Evolutionary conservation across 2,329 filamentous ascomycete genomes (phyloP), one percentile per base, ranked within the genome.

Genomic region (Lecanicillium sp.): DNA sequence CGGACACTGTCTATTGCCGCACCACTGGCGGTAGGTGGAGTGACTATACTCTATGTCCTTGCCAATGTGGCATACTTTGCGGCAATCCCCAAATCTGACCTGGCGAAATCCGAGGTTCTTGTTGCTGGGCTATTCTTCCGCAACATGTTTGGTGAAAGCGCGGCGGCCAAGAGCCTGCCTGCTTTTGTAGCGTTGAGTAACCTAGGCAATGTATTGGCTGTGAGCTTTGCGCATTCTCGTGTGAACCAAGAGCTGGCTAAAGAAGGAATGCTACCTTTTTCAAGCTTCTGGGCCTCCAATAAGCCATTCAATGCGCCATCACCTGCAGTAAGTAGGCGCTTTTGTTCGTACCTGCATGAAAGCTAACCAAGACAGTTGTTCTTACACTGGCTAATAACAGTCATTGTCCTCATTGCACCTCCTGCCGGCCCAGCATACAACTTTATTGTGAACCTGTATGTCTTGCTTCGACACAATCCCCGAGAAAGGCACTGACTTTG

Each of bases 381-480:
- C 47, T 65, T 83, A 15, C 80, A 84, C 54, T 84, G 76, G 71
- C 50, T 80, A 13, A 68, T 83, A 3, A 80, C 78, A 0, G 64
- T 80, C 41, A 68, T 85, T 32, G 68, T 84, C 11, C 69, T 85
- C 22, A 55, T 83, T 4, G 80, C 78, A 0, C 80, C 80, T 2
- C 81, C 81, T 0, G 73, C 78, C 0, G 80, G 80, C 0, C 71
- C 79, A 13, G 79, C 80, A 0, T 84, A 84, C 56, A 80, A 79
- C 56, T 85, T 85, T 49, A 70, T 80, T 29, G 65, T 75, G 35
- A 72, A 76, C 44, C 53, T 80, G 33, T 71, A 66, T 14, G 47
- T 42, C n/a, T 19, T 7, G 12, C 13, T n/a, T n/a, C n/a, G n/a
- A 20, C 4, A 9, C 6, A 6, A 25, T 3, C 12, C 15, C 5